phyloP scores from a whole-genome alignment of 2,329 filamentous ascomycete species.

The Curvularia lunata region DNA sequence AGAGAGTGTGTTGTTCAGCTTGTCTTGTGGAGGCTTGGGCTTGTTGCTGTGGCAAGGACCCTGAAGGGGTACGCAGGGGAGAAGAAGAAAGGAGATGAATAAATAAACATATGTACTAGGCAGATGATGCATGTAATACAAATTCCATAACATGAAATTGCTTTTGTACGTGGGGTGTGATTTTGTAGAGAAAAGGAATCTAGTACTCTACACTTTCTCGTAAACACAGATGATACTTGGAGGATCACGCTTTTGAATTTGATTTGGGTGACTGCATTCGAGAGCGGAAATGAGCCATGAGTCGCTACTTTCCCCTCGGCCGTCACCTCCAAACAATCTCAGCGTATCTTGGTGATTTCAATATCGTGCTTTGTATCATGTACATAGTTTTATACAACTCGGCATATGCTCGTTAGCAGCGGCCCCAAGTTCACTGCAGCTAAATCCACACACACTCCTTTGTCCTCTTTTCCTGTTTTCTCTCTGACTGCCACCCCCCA shows the following conservation, averaged over 20 bases:
- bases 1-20: background rate
- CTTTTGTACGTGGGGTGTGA: no score
- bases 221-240: no score
- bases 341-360: background rate
- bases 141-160: no score
- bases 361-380: constrained; percentile 1
- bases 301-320: background rate
- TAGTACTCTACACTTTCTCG: no score
- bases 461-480: background rate
- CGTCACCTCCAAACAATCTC: no score
- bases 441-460: background rate
- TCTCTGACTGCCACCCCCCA: background rate
- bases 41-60: background rate
- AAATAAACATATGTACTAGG: no score
- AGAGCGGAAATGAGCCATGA: background rate
- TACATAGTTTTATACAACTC: constrained; percentile 3
- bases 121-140: no score
- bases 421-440: background rate
- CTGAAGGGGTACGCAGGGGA: background rate
- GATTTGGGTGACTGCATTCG: background rate
- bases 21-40: no score
- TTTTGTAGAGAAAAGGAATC: no score
- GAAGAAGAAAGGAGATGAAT: no score
- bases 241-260: background rate
- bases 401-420: background rate